Percentiles rank a stretch among this genome's conserved stretches.
phyloP scores from a whole-genome alignment of 805 yeast species.

The Wickerhamiella cacticola region DNA sequence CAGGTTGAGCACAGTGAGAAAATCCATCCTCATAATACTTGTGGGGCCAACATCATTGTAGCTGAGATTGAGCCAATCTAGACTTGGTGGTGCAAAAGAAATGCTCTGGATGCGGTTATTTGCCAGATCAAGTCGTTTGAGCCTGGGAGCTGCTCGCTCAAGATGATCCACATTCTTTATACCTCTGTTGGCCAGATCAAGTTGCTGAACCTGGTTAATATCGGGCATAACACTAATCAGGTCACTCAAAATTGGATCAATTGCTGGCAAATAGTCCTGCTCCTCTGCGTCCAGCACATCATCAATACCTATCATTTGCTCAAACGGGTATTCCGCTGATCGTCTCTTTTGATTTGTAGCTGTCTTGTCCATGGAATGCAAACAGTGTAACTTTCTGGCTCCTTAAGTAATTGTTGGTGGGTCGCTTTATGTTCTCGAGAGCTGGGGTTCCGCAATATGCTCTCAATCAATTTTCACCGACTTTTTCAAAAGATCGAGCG shows the following conservation, averaged over 20 bases:
- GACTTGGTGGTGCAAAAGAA: conserved; percentile 19
- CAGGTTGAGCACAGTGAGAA: conserved; percentile 18
- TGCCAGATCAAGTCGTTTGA: conserved; percentile 16
- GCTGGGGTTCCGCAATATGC: too few relatives aligned
- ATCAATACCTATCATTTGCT: background rate
- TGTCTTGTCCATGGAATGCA: too few relatives aligned
- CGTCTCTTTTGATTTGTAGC: too few relatives aligned
- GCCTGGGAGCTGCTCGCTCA: conserved; percentile 17
- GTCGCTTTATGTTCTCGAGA: too few relatives aligned
- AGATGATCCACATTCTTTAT: conserved; percentile 18
- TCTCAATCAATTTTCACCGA: too few relatives aligned
- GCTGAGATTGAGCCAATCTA: conserved; percentile 17
- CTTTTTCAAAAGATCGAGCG: too few relatives aligned
- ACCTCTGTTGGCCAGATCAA: conserved; percentile 16
- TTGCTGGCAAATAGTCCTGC: background rate
- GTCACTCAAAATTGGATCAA: background rate
- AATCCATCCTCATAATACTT: conserved; percentile 17
- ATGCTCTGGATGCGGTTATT: conserved; percentile 17
- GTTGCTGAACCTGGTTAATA: conserved; percentile 10
- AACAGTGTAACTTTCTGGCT: too few relatives aligned
- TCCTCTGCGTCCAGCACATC: background rate
- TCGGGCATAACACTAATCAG: background rate
- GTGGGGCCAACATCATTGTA: conserved; percentile 15
- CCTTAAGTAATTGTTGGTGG: too few relatives aligned
- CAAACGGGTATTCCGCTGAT: background rate